Percentiles rank a stretch among this genome's conserved stretches.
phyloP scores from a whole-genome alignment of 495 filamentous ascomycete species.

The Aspergillus panamensis region DNA sequence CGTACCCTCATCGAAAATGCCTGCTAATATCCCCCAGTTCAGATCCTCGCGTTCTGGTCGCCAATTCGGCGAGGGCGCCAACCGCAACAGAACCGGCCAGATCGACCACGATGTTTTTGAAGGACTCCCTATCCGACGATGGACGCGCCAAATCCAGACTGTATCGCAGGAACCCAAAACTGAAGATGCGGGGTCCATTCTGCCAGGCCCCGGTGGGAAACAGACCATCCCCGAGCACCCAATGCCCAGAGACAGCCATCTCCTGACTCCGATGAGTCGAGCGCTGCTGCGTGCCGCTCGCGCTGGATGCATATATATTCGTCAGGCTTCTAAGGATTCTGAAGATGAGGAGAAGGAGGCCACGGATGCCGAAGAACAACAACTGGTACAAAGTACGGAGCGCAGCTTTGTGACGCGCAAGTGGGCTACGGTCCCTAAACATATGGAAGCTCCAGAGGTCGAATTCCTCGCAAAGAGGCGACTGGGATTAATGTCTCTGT shows the following conservation, averaged over 20 bases:
- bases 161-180: slow-evolving; percentile 62
- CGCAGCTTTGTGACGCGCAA: slow-evolving; percentile 66
- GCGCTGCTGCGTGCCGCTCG: slow-evolving; percentile 82
- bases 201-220: slow-evolving; percentile 57
- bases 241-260: slow-evolving; percentile 83
- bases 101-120: slow-evolving; percentile 95
- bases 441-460: slow-evolving; percentile 67
- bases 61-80: slow-evolving; percentile 52
- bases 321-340: slow-evolving; percentile 36
- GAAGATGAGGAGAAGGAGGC: slow-evolving; percentile 51
- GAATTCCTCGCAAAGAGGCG: slow-evolving; percentile 87
- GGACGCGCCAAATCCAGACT: slow-evolving; percentile 68
- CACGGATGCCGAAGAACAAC: slow-evolving; percentile 42
- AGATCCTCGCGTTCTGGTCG: slow-evolving; percentile 45
- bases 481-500: slow-evolving; percentile 62
- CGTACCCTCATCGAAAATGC: background rate
- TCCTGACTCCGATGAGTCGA: slow-evolving; percentile 74
- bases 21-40: slow-evolving; percentile 30
- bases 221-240: slow-evolving; percentile 52
- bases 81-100: slow-evolving; percentile 69
- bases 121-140: slow-evolving; percentile 89
- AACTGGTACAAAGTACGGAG: slow-evolving; percentile 33
- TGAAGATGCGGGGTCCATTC: slow-evolving; percentile 43
- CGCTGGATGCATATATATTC: slow-evolving; percentile 64
- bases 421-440: slow-evolving; percentile 76